Evolutionary conservation across 306 rosid genomes (phyloP), one percentile per base, ranked within the genome.

Genomic region (Pyrus pyrifolia): DNA sequence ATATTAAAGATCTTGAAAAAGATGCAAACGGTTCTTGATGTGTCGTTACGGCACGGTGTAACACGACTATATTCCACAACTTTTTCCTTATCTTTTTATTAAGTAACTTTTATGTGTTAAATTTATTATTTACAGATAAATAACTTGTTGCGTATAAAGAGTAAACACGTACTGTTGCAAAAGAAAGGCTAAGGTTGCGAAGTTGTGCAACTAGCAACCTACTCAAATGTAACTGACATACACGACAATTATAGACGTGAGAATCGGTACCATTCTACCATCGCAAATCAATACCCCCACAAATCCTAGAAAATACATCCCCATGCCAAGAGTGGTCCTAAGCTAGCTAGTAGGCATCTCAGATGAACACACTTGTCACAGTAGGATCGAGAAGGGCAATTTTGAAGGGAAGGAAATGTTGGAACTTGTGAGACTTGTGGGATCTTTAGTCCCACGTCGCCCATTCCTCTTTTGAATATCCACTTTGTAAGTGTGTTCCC

Each of bases 361-460:
- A 42, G 23, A 53, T 30, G 27, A 81, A 42, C 27, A 81, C 30
- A 22, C 11, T 42, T 46, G 74, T 59, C 61, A 23, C 63, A 45
- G 33, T 49, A 67, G 71, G 65, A 44, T 67, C 70, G 61, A 35
- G 46, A 67, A 62, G 57, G 67, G 46, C 64, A 73, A 67, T 17
- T 61, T 18, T 12, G 33, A 66, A 65, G 78, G 10, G 33, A 59
- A 72, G 63, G 72, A 57, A 25, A 25, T 25, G 27, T 25, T 25
- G 27, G 27, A 25, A 25, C 27, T 25, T 25, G 27, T 25, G 27
- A 25, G 27, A 25, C 27, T 25, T 25, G 27, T 25, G 27, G 27
- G 27, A 25, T 25, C 27, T 25, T 25, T 25, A 25, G 27, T 25
- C 27, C 27, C 27, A 25, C 27, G 27, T 25, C 27, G 27, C 27